Evolutionary conservation across 352 stramenopile species (phyloP).

Genomic region (Phytophthora chlamydospora): DNA sequence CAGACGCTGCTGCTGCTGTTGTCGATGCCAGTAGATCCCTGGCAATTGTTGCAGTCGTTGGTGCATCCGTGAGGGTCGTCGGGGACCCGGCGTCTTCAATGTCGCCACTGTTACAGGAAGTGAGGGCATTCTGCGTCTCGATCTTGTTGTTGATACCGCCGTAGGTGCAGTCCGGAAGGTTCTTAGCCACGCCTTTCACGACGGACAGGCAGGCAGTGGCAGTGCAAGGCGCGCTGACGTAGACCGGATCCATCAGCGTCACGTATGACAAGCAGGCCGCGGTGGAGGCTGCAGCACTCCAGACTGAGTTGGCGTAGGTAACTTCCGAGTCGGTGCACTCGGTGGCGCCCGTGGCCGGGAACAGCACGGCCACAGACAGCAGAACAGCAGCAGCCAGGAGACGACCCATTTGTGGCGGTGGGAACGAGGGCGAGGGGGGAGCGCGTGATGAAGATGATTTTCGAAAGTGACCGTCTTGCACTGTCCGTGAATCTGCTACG

Average conservation of each 20-base stretch:
- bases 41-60: conserved; percentile 3
- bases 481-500: too few species aligned
- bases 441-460: too few species aligned
- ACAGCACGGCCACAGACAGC: background rate
- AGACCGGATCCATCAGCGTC: conserved; percentile 20
- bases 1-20: too few species aligned
- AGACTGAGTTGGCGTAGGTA: conserved; percentile 15
- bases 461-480: conserved; percentile 21
- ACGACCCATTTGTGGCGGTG: background rate
- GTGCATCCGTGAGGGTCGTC: conserved; percentile 1
- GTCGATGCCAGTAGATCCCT: too few species aligned
- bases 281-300: conserved; percentile 20
- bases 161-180: conserved; percentile 35
- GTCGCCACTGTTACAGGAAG: conserved; percentile 18
- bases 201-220: conserved; percentile 28
- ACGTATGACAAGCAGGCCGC: conserved; percentile 25
- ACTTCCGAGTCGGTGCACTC: conserved; percentile 30
- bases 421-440: background rate
- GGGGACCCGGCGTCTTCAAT: conserved; percentile 4
- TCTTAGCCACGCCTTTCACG: conserved; percentile 15
- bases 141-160: conserved; percentile 39
- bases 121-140: conserved; percentile 27
- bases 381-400: background rate
- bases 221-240: conserved; percentile 29
- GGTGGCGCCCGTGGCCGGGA: conserved; percentile 2